These are phyloP conservation scores for Gyromitra esculenta DNA, from an alignment of 2,329 filamentous ascomycete genomes.

Conservation along the genomic window DNA sequence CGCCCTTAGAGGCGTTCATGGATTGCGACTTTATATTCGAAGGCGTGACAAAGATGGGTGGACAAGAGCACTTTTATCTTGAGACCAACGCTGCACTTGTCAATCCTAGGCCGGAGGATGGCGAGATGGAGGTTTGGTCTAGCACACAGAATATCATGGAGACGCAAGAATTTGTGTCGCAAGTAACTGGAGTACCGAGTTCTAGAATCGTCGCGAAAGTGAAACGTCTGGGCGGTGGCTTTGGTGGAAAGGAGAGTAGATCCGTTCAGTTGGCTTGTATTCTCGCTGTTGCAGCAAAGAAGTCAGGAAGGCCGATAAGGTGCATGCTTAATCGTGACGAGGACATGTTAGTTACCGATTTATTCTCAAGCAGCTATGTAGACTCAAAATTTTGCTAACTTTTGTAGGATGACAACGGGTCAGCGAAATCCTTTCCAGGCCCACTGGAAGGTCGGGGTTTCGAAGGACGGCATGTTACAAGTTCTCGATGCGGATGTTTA, in stretches of 20 bases:
- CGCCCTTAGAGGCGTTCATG: constrained; percentile 75
- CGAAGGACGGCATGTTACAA: constrained; percentile 89
- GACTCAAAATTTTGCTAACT: background rate
- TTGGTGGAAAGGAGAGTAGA: constrained; percentile 93
- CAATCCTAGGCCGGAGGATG: constrained; percentile 89
- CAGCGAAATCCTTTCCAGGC: constrained; percentile 93
- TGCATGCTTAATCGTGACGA: constrained; percentile 98
- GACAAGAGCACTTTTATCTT: constrained; percentile 96
- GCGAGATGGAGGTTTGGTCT: constrained; percentile 92
- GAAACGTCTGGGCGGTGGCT: constrained; percentile 91
- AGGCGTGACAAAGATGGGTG: constrained; percentile 86
- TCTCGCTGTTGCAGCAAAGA: constrained; percentile 85
- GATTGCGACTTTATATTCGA: constrained; percentile 84
- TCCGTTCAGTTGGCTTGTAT: constrained; percentile 85
- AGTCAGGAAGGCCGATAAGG: constrained; percentile 81
- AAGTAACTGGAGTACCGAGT: constrained; percentile 80
- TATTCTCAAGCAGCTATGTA: background rate
- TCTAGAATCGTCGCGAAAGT: constrained; percentile 92
- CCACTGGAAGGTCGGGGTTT: constrained; percentile 91
- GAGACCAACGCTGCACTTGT: constrained; percentile 88
- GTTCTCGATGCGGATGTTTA: constrained; percentile 92
- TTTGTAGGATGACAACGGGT: constrained; percentile 72
- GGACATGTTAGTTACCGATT: constrained; percentile 70
- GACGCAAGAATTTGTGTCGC: constrained; percentile 86
- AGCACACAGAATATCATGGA: constrained; percentile 95